These are phyloP conservation scores for Mycena metata DNA, from an alignment of 768 basidiomycete species.

Conservation along the genomic window DNA sequence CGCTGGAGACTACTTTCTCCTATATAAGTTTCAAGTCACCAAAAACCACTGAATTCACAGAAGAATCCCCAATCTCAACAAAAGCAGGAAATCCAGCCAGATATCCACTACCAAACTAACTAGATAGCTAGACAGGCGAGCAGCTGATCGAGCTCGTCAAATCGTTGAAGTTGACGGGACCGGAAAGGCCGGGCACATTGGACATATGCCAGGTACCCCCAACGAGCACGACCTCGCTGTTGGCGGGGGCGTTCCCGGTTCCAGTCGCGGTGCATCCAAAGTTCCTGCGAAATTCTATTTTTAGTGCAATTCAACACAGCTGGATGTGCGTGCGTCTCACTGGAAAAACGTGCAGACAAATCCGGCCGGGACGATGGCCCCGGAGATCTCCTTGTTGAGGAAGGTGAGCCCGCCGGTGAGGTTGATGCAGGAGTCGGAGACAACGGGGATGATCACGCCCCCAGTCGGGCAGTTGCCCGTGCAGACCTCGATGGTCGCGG, in stretches of 20 bases:
- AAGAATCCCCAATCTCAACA: too few species aligned
- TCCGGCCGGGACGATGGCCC: background rate
- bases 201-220: background rate
- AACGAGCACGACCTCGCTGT: background rate
- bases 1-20: too few species aligned
- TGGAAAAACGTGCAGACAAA: constrained; percentile 20
- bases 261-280: constrained; percentile 2
- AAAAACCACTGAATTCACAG: too few species aligned
- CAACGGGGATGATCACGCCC: constrained; percentile 4
- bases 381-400: constrained; percentile 16
- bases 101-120: too few species aligned
- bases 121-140: too few species aligned
- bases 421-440: constrained; percentile 13
- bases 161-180: too few species aligned
- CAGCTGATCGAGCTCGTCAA: too few species aligned
- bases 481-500: constrained; percentile 4
- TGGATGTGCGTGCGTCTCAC: background rate
- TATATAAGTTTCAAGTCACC: too few species aligned
- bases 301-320: background rate
- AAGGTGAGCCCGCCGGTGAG: too few species aligned
- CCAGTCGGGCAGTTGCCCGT: background rate
- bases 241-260: background rate
- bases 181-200: constrained; percentile 1
- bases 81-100: too few species aligned
- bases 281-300: background rate